Base-by-base conservation (phyloP, 228 moss, liverwort and hornwort species). In the Sphagnum fallax region DNA sequence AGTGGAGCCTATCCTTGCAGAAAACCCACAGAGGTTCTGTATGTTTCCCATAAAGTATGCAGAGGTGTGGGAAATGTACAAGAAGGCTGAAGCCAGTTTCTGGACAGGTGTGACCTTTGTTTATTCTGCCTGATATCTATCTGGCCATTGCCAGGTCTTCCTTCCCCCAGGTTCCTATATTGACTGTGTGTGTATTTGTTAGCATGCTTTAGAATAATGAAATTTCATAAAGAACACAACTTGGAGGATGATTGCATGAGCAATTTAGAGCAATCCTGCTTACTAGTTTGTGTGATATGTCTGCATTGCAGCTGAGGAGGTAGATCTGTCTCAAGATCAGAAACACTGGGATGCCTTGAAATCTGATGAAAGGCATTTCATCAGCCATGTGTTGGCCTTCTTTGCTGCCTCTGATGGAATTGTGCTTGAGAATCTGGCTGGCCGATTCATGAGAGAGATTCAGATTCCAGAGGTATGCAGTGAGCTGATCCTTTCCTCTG, bases 341-440 rank as follows among this genome's bases (percentile, higher is more conserved):
- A 88, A 90, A 76, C 93, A 98, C 48, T 98, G 98, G 98, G 98
- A 93, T 63, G 68, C 69, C 5, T 81, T 93, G 5, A 78, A 68
- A 52, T 70, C 75, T 60, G 79, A 93, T 12, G 98, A 98, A 71
- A 87, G 79, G 65, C 98, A 98, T 69, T 93, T 98, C 16, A 81
- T 98, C 13, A 98, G 98, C 72, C 93, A 98, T 63, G 90, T 98
- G 4, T 71, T 98, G 62, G 98, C 98, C 4, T 98, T 98, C 74
- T 93, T 98, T 13, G 98, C 93, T 1, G 93, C 93, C 47, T 98
- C 98, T 14, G 98, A 98, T 59, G 98, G 98, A 10, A 98, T 98
- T n/a, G 93, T 98, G 49, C 79, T 98, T 4, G 98, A 98, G 13
- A 98, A 98, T 62, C 60, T 98, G 76, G 98, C 90, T 49, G 82